Evolutionary conservation across 345 rosid species (phyloP), one percentile per base, ranked within the genome.

Genomic region (Aethionema arabicum): DNA sequence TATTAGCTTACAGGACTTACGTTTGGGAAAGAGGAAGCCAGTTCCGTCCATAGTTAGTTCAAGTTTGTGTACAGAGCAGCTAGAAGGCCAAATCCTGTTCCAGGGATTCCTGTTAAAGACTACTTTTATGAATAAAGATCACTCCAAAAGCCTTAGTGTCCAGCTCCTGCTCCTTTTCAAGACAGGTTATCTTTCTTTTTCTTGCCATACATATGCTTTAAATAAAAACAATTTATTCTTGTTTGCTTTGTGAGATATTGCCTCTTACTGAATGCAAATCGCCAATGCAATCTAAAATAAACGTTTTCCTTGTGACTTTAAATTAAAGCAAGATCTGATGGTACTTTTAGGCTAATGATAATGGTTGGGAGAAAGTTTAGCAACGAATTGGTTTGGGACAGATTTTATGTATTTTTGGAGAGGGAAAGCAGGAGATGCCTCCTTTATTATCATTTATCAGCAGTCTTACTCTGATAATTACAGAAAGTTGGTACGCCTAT

Each of bases 401-500:
- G 54, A 43, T 50, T 13, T 27, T 41, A 49, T 4, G 21, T 11
- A 40, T 43, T 41, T 56, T 56, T 46, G 12, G 42, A 4, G 45
- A 40, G 27, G 33, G 36, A 56, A 59, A 52, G 70, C 66, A 59
- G 51, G 70, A 56, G 37, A 52, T 38, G 44, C 59, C 56, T 40
- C 44, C 27, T 40, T 40, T 40, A 4, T 40, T 32, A 65, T 65
- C 66, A 30, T 56, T 36, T 12, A 30, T n/a, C 64, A 70, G 40
- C n/a, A 56, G 52, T 56, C 54, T 57, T 60, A 42, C 47, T 50
- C 70, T 64, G 74, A 70, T 56, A 56, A 50, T 37, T 50, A 50
- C 52, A 67, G 48, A 69, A 63, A 63, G 52, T 43, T 36, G 51
- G 2, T 43, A 57, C 10, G 37, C 32, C 49, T 35, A 64, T 71